Percentiles rank a stretch among this genome's conserved stretches.
Evolutionary conservation across 2,329 filamentous ascomycete species (phyloP).

Genomic region (Lojkania enalia): DNA sequence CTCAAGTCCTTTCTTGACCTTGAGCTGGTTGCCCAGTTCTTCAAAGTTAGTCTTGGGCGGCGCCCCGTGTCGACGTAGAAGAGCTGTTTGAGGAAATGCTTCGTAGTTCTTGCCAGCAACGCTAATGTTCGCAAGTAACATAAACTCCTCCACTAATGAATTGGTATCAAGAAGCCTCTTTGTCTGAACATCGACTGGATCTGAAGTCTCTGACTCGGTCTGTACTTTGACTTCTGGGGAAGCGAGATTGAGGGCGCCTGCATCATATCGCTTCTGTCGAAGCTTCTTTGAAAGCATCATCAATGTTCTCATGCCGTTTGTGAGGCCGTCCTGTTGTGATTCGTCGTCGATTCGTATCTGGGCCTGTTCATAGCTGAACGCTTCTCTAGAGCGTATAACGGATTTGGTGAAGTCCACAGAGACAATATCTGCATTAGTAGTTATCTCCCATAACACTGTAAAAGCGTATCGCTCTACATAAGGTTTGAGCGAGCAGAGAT

Average conservation of each 20-base stretch:
- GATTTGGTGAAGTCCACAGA: conserved; percentile 92
- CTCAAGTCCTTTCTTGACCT: conserved; percentile 79
- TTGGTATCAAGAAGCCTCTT: conserved; percentile 95
- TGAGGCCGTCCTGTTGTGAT: conserved; percentile 86
- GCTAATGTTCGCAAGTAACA: conserved; percentile 96
- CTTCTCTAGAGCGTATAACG: conserved; percentile 93
- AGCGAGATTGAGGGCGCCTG: conserved; percentile 90
- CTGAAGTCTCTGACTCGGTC: conserved; percentile 91
- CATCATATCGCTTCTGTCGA: conserved; percentile 90
- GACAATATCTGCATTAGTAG: conserved; percentile 81
- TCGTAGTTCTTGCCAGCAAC: conserved; percentile 89
- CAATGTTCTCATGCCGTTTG: conserved; percentile 82
- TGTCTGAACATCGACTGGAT: conserved; percentile 94
- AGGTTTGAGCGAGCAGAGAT: conserved; percentile 94
- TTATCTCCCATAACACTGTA: conserved; percentile 73
- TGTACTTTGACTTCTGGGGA: conserved; percentile 98
- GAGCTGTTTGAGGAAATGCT: conserved; percentile 91
- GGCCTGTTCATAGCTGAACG: conserved; percentile 96
- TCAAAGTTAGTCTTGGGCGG: conserved; percentile 97
- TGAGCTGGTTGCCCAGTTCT: conserved; percentile 86
- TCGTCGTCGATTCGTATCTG: conserved; percentile 90
- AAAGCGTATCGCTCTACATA: conserved; percentile 79
- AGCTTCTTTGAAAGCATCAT: conserved; percentile 90
- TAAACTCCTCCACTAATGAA: conserved; percentile 97
- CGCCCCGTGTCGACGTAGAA: conserved; percentile 87